Conservation (phyloP, 1,284 basidiomycete genomes). For the Cutaneotrichosporon mucoides region DNA sequence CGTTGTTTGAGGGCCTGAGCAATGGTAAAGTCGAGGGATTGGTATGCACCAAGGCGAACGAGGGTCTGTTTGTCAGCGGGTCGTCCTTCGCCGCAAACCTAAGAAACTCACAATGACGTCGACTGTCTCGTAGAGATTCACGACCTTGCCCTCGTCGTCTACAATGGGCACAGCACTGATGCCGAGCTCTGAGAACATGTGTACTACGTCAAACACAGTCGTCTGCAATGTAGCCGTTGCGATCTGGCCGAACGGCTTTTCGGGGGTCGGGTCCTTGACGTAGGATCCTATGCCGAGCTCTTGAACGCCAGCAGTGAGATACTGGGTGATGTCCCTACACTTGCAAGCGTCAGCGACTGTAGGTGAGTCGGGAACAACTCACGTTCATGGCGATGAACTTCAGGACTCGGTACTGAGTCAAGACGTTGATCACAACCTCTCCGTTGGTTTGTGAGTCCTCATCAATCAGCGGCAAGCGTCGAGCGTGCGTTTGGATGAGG, state of each 20-base stretch:
- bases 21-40: slow-evolving; percentile 92
- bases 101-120: slow-evolving; percentile 85
- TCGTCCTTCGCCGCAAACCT: no score
- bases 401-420: slow-evolving; percentile 96
- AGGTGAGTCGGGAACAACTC: slow-evolving; percentile 33
- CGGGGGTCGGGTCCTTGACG: slow-evolving; percentile 50
- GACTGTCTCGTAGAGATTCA: slow-evolving; percentile 97
- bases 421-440: slow-evolving; percentile 90
- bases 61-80: slow-evolving; percentile 61
- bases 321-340: slow-evolving; percentile 49
- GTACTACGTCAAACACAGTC: slow-evolving; percentile 95
- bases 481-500: slow-evolving; percentile 92
- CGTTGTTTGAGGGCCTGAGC: slow-evolving; percentile 87
- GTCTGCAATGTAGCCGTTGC: slow-evolving; percentile 88
- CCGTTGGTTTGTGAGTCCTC: slow-evolving; percentile 89
- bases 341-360: slow-evolving; percentile 9
- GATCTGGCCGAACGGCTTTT: slow-evolving; percentile 77
- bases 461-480: slow-evolving; percentile 89
- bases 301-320: slow-evolving; percentile 58
- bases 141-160: slow-evolving; percentile 85
- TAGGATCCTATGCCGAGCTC: slow-evolving; percentile 93
- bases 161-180: slow-evolving; percentile 97
- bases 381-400: slow-evolving; percentile 99
- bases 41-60: slow-evolving; percentile 90
- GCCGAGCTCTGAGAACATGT: slow-evolving; percentile 93